Evolutionary conservation across 139 green algal species (phyloP).

Genomic region (Medakamo hakoo): DNA sequence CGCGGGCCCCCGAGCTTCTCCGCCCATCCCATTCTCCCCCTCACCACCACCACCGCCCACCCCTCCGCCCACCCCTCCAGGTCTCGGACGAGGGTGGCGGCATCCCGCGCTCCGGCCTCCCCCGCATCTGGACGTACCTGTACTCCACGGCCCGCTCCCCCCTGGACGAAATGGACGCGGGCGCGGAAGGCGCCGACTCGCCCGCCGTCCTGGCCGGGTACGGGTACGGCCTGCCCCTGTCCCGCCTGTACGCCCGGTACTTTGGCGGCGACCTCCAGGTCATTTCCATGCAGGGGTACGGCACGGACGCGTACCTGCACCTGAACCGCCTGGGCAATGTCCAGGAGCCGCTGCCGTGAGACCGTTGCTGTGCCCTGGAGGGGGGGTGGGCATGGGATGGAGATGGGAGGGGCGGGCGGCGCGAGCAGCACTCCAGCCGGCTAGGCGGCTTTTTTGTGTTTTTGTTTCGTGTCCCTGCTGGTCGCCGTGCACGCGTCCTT

Average conservation of each 20-base stretch:
- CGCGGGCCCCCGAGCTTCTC: no score
- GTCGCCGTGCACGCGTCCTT: background rate
- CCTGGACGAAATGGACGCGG: conserved; percentile 32
- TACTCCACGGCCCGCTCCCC: conserved; percentile 82
- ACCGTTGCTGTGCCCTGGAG: background rate
- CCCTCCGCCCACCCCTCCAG: no score
- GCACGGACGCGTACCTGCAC: conserved; percentile 96
- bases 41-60: no score
- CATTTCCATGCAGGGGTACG: conserved; percentile 97
- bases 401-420: no score
- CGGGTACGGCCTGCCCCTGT: conserved; percentile 90
- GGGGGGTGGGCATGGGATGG: no score
- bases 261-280: conserved; percentile 94
- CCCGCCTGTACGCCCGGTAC: conserved; percentile 75
- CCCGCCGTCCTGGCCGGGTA: conserved; percentile 53
- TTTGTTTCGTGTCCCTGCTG: background rate
- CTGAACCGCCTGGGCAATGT: conserved; percentile 84
- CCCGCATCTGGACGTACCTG: conserved; percentile 97
- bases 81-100: conserved; percentile 88
- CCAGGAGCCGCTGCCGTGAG: conserved; percentile 84
- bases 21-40: no score
- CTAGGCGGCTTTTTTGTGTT: conserved; percentile 1
- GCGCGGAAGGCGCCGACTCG: conserved; percentile 14
- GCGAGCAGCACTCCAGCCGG: no score
- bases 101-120: conserved; percentile 78